Percentiles rank a stretch among this genome's conserved stretches.
Evolutionary conservation across 306 rosid genomes (phyloP).

Genomic region (Echinosophora koreensis): DNA sequence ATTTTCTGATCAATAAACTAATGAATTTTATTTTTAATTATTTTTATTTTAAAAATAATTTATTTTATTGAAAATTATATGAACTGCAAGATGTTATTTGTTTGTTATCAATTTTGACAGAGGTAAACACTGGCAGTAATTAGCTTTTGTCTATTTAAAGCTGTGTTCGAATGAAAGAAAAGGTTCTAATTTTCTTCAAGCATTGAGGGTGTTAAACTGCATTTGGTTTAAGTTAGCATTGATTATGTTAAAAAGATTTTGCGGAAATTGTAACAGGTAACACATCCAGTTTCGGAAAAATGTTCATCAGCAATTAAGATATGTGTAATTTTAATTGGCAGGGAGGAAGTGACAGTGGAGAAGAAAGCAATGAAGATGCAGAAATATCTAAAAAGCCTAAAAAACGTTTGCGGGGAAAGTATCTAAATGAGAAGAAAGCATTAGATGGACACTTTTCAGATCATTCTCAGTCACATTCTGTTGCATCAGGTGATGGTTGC

Average conservation of each 20-base stretch:
- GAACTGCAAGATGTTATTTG: slow-evolving; percentile 18
- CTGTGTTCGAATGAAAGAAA: slow-evolving; percentile 32
- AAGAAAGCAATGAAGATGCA: slow-evolving; percentile 70
- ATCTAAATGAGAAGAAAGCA: slow-evolving; percentile 58
- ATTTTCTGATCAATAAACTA: slow-evolving; percentile 8
- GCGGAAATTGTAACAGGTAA: slow-evolving; percentile 32
- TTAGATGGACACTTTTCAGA: slow-evolving; percentile 68
- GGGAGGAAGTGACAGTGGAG: slow-evolving; percentile 94
- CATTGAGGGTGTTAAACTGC: slow-evolving; percentile 29
- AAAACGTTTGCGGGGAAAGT: slow-evolving; percentile 68
- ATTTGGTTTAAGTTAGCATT: slow-evolving; percentile 32
- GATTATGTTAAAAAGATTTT: not conserved
- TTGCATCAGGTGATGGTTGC: slow-evolving; percentile 76
- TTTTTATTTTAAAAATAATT: not conserved
- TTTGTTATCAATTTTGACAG: slow-evolving; percentile 19
- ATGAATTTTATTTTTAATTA: slow-evolving; percentile 2
- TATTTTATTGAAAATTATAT: not conserved
- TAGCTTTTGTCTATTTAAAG: slow-evolving; percentile 26
- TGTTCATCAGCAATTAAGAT: slow-evolving; percentile 47
- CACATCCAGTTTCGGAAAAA: slow-evolving; percentile 18
- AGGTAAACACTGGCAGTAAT: slow-evolving; percentile 7
- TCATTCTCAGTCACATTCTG: slow-evolving; percentile 67
- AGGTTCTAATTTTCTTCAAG: slow-evolving; percentile 10
- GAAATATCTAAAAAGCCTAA: slow-evolving; percentile 66
- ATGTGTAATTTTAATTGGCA: slow-evolving; percentile 53